Percentiles rank a stretch among this genome's conserved stretches.
Conservation (phyloP, 1,284 basidiomycete species). For the Fomes fomentarius region DNA sequence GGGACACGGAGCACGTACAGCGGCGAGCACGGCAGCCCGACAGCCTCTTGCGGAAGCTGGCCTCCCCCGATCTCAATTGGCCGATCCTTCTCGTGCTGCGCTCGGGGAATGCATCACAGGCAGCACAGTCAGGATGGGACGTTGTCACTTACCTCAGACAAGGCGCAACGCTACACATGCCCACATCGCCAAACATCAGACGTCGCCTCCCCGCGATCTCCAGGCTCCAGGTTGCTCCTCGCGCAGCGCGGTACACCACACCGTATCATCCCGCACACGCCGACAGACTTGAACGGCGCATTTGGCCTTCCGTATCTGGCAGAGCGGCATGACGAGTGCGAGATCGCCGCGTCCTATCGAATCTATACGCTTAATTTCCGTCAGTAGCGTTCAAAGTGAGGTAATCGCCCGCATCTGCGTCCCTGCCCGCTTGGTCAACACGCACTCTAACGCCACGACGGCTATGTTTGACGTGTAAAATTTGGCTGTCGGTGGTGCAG, state of each 20-base stretch:
- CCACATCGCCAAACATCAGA: constrained; percentile 22
- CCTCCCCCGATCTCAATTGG: constrained; percentile 20
- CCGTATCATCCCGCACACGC: neutral
- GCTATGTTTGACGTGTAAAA: constrained; percentile 11
- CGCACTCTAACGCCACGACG: constrained; percentile 25
- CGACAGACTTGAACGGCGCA: neutral
- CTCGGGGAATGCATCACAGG: constrained; percentile 9
- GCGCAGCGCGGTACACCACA: constrained; percentile 1
- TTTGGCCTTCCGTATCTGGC: neutral
- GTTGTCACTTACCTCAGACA: neutral
- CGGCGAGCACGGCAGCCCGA: constrained; percentile 3
- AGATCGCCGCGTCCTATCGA: constrained; percentile 5
- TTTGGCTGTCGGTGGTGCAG: neutral
- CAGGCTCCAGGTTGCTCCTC: constrained; percentile 6
- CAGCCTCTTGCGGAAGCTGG: constrained; percentile 1
- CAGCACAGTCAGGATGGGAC: constrained; percentile 3
- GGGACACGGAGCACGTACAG: constrained; percentile 2
- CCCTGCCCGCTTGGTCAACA: constrained; percentile 1
- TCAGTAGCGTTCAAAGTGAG: constrained; percentile 13
- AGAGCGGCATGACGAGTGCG: neutral
- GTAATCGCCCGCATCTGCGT: constrained; percentile 9
- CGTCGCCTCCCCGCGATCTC: constrained; percentile 3
- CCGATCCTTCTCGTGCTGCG: constrained; percentile 17
- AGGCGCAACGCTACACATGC: constrained; percentile 17
- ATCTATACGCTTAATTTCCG: constrained; percentile 22